Evolutionary conservation across 768 basidiomycete genomes (phyloP).

Genomic region (Auricularia auricula-judae): DNA sequence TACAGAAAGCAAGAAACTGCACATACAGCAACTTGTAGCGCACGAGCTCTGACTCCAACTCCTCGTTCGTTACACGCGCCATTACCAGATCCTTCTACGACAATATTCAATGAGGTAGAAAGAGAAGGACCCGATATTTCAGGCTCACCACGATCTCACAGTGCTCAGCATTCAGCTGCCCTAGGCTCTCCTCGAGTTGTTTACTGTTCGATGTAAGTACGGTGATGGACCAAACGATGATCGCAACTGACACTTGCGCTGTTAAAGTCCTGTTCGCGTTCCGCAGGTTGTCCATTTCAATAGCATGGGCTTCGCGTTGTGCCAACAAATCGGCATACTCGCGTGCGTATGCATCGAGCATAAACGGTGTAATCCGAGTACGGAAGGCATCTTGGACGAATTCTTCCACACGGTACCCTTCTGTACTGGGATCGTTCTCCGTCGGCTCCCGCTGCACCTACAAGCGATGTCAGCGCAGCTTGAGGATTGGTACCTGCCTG

Average conservation of each 20-base stretch:
- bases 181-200: slow-evolving; percentile 63
- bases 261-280: slow-evolving; percentile 68
- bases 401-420: slow-evolving; percentile 55
- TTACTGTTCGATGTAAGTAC: slow-evolving; percentile 39
- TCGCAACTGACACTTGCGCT: slow-evolving; percentile 59
- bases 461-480: not conserved
- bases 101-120: not conserved
- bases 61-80: slow-evolving; percentile 79
- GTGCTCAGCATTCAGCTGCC: slow-evolving; percentile 75
- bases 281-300: slow-evolving; percentile 73
- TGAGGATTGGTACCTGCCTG: not conserved
- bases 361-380: slow-evolving; percentile 85
- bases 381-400: slow-evolving; percentile 84
- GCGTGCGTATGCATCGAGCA: slow-evolving; percentile 81
- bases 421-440: not conserved
- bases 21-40: slow-evolving; percentile 85
- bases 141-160: slow-evolving; percentile 52
- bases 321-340: slow-evolving; percentile 80
- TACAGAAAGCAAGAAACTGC: not conserved
- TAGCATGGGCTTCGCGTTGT: slow-evolving; percentile 69
- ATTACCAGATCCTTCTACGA: slow-evolving; percentile 81
- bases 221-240: not conserved
- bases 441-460: not conserved
- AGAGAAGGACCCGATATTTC: not conserved
- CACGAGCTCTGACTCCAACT: slow-evolving; percentile 88